Evolutionary conservation across 176 grass and related monocot genomes (phyloP).

Genomic region (Bonia amplexicaulis): DNA sequence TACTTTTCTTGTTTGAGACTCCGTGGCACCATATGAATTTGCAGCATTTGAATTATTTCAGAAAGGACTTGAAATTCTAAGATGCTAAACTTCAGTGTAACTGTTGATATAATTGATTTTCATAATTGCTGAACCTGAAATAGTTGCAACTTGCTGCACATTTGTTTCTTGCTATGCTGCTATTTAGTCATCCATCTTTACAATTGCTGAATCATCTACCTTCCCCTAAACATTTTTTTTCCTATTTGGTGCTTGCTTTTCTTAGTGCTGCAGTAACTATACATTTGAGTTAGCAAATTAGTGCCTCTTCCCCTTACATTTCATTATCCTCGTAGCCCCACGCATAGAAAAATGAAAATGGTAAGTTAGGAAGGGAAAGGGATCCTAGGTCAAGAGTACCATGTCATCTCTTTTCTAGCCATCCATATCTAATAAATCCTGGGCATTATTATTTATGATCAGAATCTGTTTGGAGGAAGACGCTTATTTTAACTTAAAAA

Average conservation of each 20-base stretch:
- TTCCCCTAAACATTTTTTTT: neutral
- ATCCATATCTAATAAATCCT: neutral
- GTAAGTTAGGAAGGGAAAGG: neutral
- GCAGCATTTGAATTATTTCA: conserved; percentile 20
- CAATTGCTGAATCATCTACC: neutral
- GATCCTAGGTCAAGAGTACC: neutral
- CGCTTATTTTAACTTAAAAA: neutral
- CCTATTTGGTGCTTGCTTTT: neutral
- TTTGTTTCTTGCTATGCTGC: neutral
- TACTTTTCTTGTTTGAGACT: conserved; percentile 8
- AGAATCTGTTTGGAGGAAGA: neutral
- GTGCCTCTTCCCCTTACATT: neutral
- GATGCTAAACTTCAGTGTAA: neutral
- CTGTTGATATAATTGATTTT: neutral
- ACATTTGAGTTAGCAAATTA: neutral
- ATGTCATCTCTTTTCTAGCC: neutral
- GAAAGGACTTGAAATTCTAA: neutral
- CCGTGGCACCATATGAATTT: conserved; percentile 1
- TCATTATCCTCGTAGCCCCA: neutral
- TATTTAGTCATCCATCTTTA: neutral
- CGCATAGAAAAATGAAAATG: neutral
- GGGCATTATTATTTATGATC: neutral
- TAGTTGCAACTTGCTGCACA: neutral
- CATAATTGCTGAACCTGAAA: neutral
- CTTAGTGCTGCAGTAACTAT: neutral